phyloP scores from a whole-genome alignment of 169 alveolate genomes.

The Plasmodium sp. region DNA sequence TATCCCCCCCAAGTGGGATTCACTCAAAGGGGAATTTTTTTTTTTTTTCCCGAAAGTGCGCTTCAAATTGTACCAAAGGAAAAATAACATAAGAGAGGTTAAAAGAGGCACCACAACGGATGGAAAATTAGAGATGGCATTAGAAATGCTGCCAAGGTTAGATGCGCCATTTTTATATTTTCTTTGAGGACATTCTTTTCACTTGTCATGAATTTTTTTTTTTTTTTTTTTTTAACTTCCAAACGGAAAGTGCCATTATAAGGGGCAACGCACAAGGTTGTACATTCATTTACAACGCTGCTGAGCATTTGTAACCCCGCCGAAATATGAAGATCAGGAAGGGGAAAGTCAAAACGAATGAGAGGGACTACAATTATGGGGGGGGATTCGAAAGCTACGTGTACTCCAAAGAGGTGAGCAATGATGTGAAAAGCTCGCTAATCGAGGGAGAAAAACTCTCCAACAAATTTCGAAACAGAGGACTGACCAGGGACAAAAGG shows the following conservation, averaged over 20 bases:
- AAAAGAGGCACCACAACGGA: not conserved
- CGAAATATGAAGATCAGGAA: not conserved
- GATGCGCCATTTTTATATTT: not conserved
- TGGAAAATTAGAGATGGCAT: not conserved
- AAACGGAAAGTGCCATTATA: not conserved
- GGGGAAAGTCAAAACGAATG: not conserved
- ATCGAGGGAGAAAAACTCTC: conserved; percentile 60
- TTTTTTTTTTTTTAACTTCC: conserved; percentile 2
- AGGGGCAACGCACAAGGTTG: not conserved
- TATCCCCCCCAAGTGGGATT: not conserved
- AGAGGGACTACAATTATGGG: not conserved
- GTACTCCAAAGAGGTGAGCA: conserved; percentile 20
- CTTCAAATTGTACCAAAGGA: not conserved
- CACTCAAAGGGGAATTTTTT: not conserved
- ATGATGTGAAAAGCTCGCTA: conserved; percentile 31
- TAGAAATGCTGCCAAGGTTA: not conserved
- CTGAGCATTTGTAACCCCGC: not conserved
- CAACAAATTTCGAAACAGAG: conserved; percentile 77
- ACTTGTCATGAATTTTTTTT: not conserved
- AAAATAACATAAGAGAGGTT: not conserved
- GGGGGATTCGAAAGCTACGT: conserved; percentile 38
- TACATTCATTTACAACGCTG: not conserved
- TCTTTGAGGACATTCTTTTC: not conserved
- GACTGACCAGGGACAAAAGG: conserved; percentile 94
- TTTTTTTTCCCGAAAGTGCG: not conserved